A percentile compares a stretch with the other conserved stretches of the same genome.
phyloP scores from a whole-genome alignment of 495 filamentous ascomycete genomes.

The Penicillium verhagenii region DNA sequence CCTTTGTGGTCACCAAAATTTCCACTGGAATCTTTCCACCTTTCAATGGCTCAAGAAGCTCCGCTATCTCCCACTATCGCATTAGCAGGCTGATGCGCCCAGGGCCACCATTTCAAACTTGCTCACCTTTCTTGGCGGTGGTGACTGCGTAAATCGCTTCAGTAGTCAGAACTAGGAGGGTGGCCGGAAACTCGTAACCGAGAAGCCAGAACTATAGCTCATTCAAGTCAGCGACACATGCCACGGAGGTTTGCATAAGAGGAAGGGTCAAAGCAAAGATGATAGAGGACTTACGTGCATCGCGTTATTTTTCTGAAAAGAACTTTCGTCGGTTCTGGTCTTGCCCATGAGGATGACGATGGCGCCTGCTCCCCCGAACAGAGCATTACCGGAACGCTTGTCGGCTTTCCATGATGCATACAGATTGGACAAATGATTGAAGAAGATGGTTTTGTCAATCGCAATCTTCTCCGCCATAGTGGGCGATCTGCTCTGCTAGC shows the following conservation, averaged over 20 bases:
- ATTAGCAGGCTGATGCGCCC: slow-evolving; percentile 4
- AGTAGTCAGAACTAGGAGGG: slow-evolving; percentile 84
- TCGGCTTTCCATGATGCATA: slow-evolving; percentile 91
- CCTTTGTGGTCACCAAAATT: slow-evolving; percentile 84
- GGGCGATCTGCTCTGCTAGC: slow-evolving; percentile 16
- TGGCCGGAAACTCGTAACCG: slow-evolving; percentile 97
- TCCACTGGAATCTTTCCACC: slow-evolving; percentile 88
- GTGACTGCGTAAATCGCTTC: slow-evolving; percentile 89
- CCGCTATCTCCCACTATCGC: slow-evolving; percentile 52
- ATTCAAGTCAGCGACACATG: not conserved
- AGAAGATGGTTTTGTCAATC: slow-evolving; percentile 89
- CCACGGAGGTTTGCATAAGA: slow-evolving; percentile 1
- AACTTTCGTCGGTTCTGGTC: slow-evolving; percentile 71
- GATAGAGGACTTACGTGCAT: slow-evolving; percentile 70
- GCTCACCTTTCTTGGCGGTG: slow-evolving; percentile 89
- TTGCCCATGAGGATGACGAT: slow-evolving; percentile 92
- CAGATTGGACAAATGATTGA: slow-evolving; percentile 84
- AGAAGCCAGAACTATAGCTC: slow-evolving; percentile 86
- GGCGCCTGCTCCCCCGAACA: slow-evolving; percentile 81
- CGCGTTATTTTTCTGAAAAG: slow-evolving; percentile 91
- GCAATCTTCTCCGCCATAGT: slow-evolving; percentile 68
- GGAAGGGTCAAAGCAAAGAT: not conserved
- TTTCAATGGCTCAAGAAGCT: slow-evolving; percentile 89
- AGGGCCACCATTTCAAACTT: slow-evolving; percentile 5
- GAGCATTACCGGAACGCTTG: slow-evolving; percentile 71